phyloP scores from a whole-genome alignment of 31 red algal species.

The Asparagopsis taxiformis region DNA sequence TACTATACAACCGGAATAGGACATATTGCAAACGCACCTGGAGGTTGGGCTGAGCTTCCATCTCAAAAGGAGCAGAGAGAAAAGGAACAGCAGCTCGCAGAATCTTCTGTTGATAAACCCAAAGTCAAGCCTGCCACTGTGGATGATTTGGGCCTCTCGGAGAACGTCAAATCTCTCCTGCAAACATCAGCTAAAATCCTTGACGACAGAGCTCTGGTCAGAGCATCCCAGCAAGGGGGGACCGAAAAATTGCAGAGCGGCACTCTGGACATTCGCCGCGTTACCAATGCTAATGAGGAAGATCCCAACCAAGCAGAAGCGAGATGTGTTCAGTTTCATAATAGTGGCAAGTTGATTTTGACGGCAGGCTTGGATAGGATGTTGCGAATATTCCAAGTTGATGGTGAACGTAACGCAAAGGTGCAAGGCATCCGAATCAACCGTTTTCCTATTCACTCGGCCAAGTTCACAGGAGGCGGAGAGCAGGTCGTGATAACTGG shows the following conservation, averaged over 20 bases:
- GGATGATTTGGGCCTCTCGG: slow-evolving; percentile 5
- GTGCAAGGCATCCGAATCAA: slow-evolving; percentile 59
- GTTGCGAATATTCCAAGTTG: slow-evolving; percentile 68
- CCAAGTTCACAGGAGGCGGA: slow-evolving; percentile 52
- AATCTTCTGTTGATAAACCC: slow-evolving; percentile 8
- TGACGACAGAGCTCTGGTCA: background rate
- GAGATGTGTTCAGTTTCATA: slow-evolving; percentile 70
- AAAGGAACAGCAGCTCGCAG: background rate
- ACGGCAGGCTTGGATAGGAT: slow-evolving; percentile 80
- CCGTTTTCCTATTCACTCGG: slow-evolving; percentile 60
- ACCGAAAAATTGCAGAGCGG: slow-evolving; percentile 8
- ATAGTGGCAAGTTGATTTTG: slow-evolving; percentile 56
- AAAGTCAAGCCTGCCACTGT: slow-evolving; percentile 10
- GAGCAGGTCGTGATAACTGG: slow-evolving; percentile 43
- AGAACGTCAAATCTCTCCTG: slow-evolving; percentile 19
- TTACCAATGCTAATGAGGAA: slow-evolving; percentile 59
- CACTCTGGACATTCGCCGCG: slow-evolving; percentile 26
- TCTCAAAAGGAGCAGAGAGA: slow-evolving; percentile 12
- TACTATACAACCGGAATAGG: slow-evolving; percentile 2
- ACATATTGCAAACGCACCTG: slow-evolving; percentile 2
- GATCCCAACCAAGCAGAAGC: slow-evolving; percentile 65
- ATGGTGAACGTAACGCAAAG: slow-evolving; percentile 48
- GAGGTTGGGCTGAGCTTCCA: slow-evolving; percentile 54
- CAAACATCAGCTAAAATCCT: slow-evolving; percentile 7
- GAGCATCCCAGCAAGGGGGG: background rate